Evolutionary conservation across 345 rosid genomes (phyloP).

Genomic region (Boechera retrofracta): DNA sequence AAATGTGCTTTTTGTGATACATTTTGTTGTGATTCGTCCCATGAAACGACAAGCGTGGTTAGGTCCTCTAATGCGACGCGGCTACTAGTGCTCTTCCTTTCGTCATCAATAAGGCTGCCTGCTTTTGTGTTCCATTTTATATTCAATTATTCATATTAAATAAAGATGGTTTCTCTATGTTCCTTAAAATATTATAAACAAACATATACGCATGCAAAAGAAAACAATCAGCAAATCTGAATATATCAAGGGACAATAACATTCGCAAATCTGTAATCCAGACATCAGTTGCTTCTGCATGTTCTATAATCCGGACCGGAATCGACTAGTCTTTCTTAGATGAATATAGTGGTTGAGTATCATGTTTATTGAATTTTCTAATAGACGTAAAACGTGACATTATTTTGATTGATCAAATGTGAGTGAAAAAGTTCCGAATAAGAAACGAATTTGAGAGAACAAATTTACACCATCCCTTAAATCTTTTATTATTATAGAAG

Average conservation of each 20-base stretch:
- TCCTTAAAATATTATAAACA: conserved; percentile 33
- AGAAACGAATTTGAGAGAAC: too few species aligned
- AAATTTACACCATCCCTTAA: too few species aligned
- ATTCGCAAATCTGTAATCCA: neutral
- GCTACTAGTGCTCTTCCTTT: conserved; percentile 42
- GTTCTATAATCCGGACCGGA: neutral
- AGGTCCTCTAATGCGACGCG: conserved; percentile 49
- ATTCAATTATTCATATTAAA: neutral
- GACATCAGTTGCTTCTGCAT: neutral
- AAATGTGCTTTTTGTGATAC: conserved; percentile 14
- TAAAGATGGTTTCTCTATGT: conserved; percentile 31
- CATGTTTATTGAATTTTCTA: too few species aligned
- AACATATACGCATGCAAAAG: conserved; percentile 19
- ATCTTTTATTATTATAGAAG: too few species aligned
- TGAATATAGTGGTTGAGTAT: too few species aligned
- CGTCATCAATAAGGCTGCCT: conserved; percentile 35
- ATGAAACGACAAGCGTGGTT: conserved; percentile 48
- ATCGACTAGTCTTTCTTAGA: too few species aligned
- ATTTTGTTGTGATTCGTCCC: conserved; percentile 37
- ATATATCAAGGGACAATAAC: too few species aligned
- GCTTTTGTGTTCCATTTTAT: conserved; percentile 30
- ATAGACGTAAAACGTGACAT: too few species aligned
- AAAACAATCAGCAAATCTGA: neutral
- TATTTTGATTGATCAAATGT: too few species aligned
- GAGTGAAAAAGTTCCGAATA: too few species aligned